Conservation (phyloP, 106 monocot species). For the Dioscorea zingiberensis region DNA sequence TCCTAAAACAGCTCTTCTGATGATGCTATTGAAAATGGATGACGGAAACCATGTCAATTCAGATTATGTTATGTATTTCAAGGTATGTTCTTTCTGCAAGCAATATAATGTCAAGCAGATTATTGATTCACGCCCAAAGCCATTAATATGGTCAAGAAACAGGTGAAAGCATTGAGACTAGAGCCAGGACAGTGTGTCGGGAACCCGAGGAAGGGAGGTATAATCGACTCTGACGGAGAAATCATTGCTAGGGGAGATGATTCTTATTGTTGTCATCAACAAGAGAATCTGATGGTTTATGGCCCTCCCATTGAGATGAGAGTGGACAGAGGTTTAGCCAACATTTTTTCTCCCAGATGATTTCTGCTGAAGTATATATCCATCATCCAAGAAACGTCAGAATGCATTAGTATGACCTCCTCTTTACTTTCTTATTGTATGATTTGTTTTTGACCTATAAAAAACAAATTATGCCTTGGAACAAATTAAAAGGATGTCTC, state of each 20-base stretch:
- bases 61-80: slow-evolving; percentile 60
- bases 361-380: no score
- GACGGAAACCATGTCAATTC: slow-evolving; percentile 67
- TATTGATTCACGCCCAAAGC: no score
- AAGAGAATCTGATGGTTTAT: slow-evolving; percentile 53
- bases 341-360: slow-evolving; percentile 55
- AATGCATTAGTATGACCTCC: no score
- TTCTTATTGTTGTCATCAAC: slow-evolving; percentile 9
- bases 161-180: slow-evolving; percentile 78
- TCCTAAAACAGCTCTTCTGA: slow-evolving; percentile 46
- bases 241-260: slow-evolving; percentile 67
- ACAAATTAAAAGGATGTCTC: no score
- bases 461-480: no score
- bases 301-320: slow-evolving; percentile 56
- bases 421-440: no score
- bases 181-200: slow-evolving; percentile 58
- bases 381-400: no score
- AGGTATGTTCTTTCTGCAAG: slow-evolving; percentile 28
- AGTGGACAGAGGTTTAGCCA: slow-evolving; percentile 63
- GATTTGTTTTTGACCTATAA: no score
- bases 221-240: slow-evolving; percentile 83
- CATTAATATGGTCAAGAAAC: neutral
- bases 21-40: slow-evolving; percentile 41
- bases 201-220: slow-evolving; percentile 52
- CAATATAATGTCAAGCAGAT: no score